Conservation (phyloP, 2,329 filamentous ascomycete genomes). For the Colletotrichum tropicale region DNA sequence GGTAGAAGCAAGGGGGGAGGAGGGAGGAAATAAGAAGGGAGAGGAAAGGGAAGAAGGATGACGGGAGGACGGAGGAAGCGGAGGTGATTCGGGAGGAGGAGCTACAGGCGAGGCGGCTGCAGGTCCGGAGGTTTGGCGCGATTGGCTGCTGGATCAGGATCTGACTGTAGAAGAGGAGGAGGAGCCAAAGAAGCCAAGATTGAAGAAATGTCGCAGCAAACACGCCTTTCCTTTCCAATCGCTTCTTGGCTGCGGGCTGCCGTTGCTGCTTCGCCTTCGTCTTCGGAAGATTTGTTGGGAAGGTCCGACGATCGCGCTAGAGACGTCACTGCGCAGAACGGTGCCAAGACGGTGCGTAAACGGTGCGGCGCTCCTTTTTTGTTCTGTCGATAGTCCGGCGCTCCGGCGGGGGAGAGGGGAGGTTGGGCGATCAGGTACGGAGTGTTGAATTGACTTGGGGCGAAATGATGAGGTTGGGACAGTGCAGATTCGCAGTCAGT, state of each 20-base stretch:
- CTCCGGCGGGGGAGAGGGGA: neutral
- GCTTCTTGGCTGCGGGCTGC: neutral
- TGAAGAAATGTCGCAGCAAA: constrained; percentile 12
- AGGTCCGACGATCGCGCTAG: constrained; percentile 13
- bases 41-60: neutral
- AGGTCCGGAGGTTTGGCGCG: neutral
- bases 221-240: neutral
- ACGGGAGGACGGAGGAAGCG: neutral
- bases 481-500: neutral
- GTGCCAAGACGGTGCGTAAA: neutral
- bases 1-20: neutral
- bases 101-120: neutral
- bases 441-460: neutral
- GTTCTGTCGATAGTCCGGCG: neutral
- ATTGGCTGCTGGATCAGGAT: neutral
- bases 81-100: neutral
- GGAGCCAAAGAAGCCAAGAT: neutral
- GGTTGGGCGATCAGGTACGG: neutral
- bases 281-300: constrained; percentile 18
- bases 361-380: neutral
- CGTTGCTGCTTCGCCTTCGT: neutral
- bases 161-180: neutral
- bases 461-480: neutral
- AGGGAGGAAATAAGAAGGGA: neutral
- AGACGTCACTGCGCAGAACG: constrained; percentile 7